Percentiles rank a stretch among this genome's conserved stretches.
These are phyloP conservation scores for Solanum bulbocastanum DNA, from an alignment of 257 asterid species.

Conservation along the genomic window DNA sequence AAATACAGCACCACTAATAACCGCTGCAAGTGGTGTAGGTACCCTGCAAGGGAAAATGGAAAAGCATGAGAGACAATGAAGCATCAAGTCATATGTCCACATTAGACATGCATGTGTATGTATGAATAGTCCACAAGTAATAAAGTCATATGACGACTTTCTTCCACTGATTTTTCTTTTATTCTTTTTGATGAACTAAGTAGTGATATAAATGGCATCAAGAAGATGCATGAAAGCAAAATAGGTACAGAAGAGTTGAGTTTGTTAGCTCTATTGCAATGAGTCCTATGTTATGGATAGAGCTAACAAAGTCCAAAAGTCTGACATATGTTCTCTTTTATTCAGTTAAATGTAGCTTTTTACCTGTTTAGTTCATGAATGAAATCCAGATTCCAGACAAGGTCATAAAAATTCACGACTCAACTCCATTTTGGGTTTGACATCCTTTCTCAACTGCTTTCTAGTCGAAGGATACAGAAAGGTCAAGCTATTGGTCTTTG, in stretches of 20 bases:
- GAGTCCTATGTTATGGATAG: neutral
- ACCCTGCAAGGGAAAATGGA: constrained; percentile 46
- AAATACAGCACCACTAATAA: constrained; percentile 79
- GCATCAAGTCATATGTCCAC: neutral
- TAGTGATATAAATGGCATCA: neutral
- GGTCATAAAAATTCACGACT: neutral
- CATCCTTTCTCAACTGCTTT: neutral
- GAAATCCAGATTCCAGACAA: neutral
- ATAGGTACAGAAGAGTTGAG: neutral
- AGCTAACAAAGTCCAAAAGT: neutral
- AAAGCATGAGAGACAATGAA: neutral
- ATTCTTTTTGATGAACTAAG: neutral
- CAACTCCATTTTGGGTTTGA: neutral
- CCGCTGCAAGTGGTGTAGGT: constrained; percentile 79
- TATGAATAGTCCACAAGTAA: neutral
- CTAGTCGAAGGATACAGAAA: neutral
- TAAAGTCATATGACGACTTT: neutral
- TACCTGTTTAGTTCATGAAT: neutral
- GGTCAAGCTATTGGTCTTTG: neutral
- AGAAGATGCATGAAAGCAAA: neutral
- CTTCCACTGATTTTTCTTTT: neutral
- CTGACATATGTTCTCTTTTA: neutral
- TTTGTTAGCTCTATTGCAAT: neutral
- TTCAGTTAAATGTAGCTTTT: neutral
- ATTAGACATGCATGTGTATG: neutral